Conservation (phyloP, 2,329 filamentous ascomycete genomes). For the Phaeophleospora eucalypticola region DNA sequence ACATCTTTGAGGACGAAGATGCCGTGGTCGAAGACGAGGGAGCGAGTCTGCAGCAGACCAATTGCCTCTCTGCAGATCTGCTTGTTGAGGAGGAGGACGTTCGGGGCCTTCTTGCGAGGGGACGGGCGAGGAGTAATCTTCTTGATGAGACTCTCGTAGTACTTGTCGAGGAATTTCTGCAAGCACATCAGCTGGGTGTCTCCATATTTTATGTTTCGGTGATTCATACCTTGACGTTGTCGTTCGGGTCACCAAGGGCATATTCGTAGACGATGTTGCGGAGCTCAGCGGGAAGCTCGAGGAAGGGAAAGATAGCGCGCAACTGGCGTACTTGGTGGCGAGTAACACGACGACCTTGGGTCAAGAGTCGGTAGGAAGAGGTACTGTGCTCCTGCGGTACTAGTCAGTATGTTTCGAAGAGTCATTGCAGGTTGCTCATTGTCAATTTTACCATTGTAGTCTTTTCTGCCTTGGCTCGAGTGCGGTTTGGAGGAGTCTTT, state of each 20-base stretch:
- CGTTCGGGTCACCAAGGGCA: slow-evolving; percentile 16
- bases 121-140: not conserved
- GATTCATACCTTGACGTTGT: slow-evolving; percentile 8
- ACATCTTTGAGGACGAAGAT: slow-evolving; percentile 15
- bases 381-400: slow-evolving; percentile 10
- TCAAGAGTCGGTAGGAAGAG: slow-evolving; percentile 13
- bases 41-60: slow-evolving; percentile 12
- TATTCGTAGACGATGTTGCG: slow-evolving; percentile 26
- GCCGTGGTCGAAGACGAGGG: slow-evolving; percentile 29
- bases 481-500: no score
- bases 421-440: no score
- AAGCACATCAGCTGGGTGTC: not conserved
- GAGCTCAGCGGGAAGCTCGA: slow-evolving; percentile 27
- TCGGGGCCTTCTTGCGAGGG: slow-evolving; percentile 22
- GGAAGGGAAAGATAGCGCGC: slow-evolving; percentile 25
- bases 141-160: slow-evolving; percentile 5
- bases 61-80: slow-evolving; percentile 33
- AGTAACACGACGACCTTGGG: slow-evolving; percentile 17
- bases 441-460: no score
- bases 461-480: no score
- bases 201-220: not conserved
- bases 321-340: slow-evolving; percentile 17
- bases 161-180: slow-evolving; percentile 18
- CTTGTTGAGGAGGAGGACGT: slow-evolving; percentile 33
- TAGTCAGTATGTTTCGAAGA: slow-evolving; percentile 2